phyloP scores from a whole-genome alignment of 2,329 filamentous ascomycete genomes.

The Colletotrichum tamarilloi region DNA sequence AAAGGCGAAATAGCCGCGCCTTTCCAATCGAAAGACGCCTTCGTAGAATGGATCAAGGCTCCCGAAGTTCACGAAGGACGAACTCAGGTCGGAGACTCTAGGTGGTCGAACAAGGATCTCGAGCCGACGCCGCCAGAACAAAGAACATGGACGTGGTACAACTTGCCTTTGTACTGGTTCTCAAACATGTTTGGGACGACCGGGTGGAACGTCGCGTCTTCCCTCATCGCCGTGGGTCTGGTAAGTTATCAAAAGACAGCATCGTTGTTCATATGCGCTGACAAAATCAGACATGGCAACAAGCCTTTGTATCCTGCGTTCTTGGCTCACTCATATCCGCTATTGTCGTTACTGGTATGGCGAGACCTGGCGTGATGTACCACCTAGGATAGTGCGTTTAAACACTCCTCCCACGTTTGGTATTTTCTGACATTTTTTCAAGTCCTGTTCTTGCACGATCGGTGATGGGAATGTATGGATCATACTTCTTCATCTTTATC shows the following conservation, averaged over 20 bases:
- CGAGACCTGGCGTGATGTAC: conserved; percentile 41
- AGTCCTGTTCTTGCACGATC: conserved; percentile 50
- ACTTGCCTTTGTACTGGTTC: conserved; percentile 44
- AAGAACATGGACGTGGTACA: conserved; percentile 44
- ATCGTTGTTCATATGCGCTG: neutral
- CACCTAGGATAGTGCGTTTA: conserved; percentile 41
- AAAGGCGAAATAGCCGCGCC: conserved; percentile 35
- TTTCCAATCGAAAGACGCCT: conserved; percentile 40
- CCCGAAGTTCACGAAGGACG: conserved; percentile 36
- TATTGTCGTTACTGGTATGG: conserved; percentile 42
- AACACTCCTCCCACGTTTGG: rapidly evolving
- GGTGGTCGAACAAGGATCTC: conserved; percentile 46
- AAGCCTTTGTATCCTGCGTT: conserved; percentile 41
- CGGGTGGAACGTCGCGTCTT: conserved; percentile 44
- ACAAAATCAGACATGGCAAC: conserved; percentile 40
- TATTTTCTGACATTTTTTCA: neutral
- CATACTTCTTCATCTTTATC: conserved; percentile 52
- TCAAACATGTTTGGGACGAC: conserved; percentile 42
- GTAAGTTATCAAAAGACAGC: conserved; percentile 8
- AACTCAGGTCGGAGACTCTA: conserved; percentile 37
- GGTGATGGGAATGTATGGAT: conserved; percentile 55
- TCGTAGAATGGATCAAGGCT: conserved; percentile 39
- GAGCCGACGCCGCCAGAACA: conserved; percentile 43
- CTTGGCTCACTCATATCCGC: conserved; percentile 41
- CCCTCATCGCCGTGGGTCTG: conserved; percentile 42